Evolutionary conservation across 2,329 filamentous ascomycete genomes (phyloP), one percentile per base, ranked within the genome.

Genomic region (Ceratocystis huliohia): DNA sequence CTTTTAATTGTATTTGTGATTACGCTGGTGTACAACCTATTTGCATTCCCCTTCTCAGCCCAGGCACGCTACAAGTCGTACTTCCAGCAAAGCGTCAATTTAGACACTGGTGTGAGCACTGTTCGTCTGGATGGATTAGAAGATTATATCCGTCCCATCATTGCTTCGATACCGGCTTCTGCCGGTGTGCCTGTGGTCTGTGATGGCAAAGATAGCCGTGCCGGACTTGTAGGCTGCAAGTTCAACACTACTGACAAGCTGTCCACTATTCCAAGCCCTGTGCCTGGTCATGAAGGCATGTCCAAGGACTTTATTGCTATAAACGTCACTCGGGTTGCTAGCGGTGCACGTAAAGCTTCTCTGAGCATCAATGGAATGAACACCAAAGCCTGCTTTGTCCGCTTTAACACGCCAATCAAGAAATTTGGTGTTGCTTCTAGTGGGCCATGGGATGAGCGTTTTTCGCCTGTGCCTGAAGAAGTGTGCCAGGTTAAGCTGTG

Each of bases 11-110:
- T 96, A 7, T 89, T 91, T 69, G 72, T 84, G 28, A 89, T 81
- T 37, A 95, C 91, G 0, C 77, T 95, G 33, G 82, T 92, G 66
- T 97, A 96, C 78, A 96, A 95, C 73, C 82, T 96, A 3, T 77
- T 84, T 1, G 89, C 89, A 1, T 96, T 96, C 74, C 94, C 94
- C 0, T 97, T 97, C 76, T 94, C 90, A 0, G 77, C 83, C 25
- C 81, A 85, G 68, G 88, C 86, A 73, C 84, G 90, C 46, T 84
- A 96, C 74, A 97, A 97, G 75, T 81, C 93, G 61, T 95, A 86
- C 75, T 96, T 97, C 74, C 79, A 89, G 63, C 92, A 99, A 74
- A 83, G 83, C 8, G 79, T 96, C 61, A 84, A 96, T 70, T 81
- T 96, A 8, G 88, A 89, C 70, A 84, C 81, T 3, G 86, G 86